Evolutionary conservation across 2,329 filamentous ascomycete genomes (phyloP).

Genomic region (Stromatinia cepivora): DNA sequence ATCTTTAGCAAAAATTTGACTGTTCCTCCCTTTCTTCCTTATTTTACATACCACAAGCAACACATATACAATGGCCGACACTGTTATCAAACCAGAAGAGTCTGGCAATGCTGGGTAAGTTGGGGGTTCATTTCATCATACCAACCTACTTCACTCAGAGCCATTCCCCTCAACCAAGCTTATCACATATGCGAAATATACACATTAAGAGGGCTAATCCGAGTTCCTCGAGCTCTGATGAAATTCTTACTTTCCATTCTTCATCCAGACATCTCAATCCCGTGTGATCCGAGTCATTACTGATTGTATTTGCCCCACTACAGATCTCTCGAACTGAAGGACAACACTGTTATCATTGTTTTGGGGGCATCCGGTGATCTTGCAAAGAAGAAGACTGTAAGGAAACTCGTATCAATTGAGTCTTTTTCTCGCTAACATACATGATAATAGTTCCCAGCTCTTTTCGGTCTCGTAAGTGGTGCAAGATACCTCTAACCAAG

Average conservation of each 20-base stretch:
- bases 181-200: constrained; percentile 24
- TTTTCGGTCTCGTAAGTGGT: constrained; percentile 88
- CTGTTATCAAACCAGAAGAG: constrained; percentile 51
- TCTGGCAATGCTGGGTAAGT: constrained; percentile 54
- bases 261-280: background rate
- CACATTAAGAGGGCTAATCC: constrained; percentile 10
- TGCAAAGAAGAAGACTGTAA: constrained; percentile 99
- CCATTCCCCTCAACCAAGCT: constrained; percentile 23
- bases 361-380: constrained; percentile 96
- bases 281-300: constrained; percentile 42
- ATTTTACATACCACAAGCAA: background rate
- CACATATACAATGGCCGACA: constrained; percentile 48
- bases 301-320: constrained; percentile 34
- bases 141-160: constrained; percentile 36
- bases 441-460: constrained; percentile 78
- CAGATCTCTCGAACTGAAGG: constrained; percentile 92
- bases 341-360: constrained; percentile 96
- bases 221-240: constrained; percentile 25
- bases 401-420: constrained; percentile 11
- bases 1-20: constrained; percentile 25
- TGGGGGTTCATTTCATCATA: constrained; percentile 26
- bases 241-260: background rate
- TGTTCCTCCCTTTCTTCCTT: background rate
- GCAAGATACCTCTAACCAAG: constrained; percentile 1
- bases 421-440: constrained; percentile 28